Percentiles rank a stretch among this genome's conserved stretches.
These are phyloP conservation scores for Mycosphaerelloides madeirae DNA, from an alignment of 2,329 filamentous ascomycete species.

Conservation along the genomic window DNA sequence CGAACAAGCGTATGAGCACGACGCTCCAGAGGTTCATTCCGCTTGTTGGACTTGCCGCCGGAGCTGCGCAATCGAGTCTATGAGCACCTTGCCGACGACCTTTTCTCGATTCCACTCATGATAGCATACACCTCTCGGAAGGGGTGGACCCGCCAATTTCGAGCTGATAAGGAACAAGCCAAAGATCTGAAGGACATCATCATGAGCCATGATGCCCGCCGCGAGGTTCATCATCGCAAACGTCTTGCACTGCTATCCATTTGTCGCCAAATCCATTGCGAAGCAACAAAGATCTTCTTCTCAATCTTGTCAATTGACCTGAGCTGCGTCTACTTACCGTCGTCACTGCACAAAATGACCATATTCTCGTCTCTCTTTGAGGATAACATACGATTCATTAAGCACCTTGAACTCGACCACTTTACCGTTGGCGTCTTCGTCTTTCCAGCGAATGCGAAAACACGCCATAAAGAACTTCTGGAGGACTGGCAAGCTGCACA, in stretches of 20 bases:
- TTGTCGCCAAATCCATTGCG: not conserved
- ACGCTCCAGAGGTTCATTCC: not conserved
- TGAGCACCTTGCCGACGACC: not conserved
- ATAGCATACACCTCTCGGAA: too few relatives aligned
- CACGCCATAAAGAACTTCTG: not conserved
- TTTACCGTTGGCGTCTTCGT: not conserved
- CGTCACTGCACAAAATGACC: too few relatives aligned
- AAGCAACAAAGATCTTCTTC: not conserved
- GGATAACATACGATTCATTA: not conserved
- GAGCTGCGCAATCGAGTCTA: constrained; percentile 1
- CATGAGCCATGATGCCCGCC: not conserved
- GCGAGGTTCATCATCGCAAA: not conserved
- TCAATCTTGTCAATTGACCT: not conserved
- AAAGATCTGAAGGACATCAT: not conserved
- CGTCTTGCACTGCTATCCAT: not conserved
- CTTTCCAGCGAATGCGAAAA: not conserved
- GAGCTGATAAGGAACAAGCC: too few relatives aligned
- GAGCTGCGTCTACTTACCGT: not conserved
- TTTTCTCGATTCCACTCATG: not conserved
- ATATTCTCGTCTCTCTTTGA: not conserved
- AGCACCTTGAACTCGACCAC: not conserved
- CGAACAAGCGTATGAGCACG: too few relatives aligned
- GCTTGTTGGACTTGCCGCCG: not conserved
- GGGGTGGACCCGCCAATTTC: not conserved
- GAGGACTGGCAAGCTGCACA: not conserved